Percentiles rank a stretch among this genome's conserved stretches.
Evolutionary conservation across 176 grass and related monocot genomes (phyloP).

Genomic region (Aechmea fasciata): DNA sequence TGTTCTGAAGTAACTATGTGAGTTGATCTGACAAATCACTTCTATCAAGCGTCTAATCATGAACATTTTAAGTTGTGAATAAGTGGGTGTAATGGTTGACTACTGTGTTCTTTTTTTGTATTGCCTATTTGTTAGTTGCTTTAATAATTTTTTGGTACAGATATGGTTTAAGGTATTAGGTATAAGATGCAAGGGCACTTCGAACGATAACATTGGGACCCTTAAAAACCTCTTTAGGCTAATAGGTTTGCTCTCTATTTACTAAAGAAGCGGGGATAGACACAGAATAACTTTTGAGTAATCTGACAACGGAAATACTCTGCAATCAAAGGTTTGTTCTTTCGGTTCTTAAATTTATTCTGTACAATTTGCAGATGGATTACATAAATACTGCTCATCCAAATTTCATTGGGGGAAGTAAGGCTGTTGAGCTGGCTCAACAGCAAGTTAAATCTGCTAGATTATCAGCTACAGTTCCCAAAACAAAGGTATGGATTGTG

Average conservation of each 20-base stretch:
- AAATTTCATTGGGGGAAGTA: conserved; percentile 89
- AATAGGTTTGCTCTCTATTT: not conserved
- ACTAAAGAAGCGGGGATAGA: not conserved
- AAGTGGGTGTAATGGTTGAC: too few species aligned
- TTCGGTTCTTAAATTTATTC: not conserved
- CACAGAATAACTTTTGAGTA: not conserved
- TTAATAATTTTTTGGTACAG: too few species aligned
- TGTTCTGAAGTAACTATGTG: too few species aligned
- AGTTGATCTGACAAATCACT: too few species aligned
- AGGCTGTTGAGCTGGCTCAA: conserved; percentile 84
- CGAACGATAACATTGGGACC: too few species aligned
- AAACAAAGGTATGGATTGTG: conserved; percentile 47
- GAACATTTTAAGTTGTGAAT: too few species aligned
- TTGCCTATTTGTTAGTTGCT: too few species aligned
- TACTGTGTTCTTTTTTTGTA: too few species aligned
- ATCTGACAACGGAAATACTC: not conserved
- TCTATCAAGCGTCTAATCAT: too few species aligned
- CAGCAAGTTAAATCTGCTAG: conserved; percentile 74
- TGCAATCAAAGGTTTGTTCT: not conserved
- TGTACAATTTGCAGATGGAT: conserved; percentile 58
- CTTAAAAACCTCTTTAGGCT: too few species aligned
- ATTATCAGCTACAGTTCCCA: conserved; percentile 33
- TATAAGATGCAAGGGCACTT: too few species aligned
- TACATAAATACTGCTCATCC: conserved; percentile 99
- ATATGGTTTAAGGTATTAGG: too few species aligned